These are phyloP conservation scores for Phymatotrichopsis omnivora DNA, from an alignment of 2,329 filamentous ascomycete genomes.

Conservation along the genomic window DNA sequence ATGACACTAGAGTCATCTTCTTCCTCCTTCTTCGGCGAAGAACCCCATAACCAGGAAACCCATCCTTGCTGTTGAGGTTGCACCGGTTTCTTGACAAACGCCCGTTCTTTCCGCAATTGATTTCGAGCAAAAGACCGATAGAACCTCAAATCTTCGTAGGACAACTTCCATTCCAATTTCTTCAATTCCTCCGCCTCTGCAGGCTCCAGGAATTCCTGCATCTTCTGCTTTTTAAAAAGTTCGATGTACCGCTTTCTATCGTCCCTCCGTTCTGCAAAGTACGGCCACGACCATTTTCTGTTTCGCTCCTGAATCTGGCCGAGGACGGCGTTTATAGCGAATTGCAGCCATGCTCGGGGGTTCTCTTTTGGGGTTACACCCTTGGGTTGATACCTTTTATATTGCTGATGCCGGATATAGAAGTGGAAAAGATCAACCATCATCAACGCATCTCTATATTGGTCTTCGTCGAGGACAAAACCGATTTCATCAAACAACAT, in stretches of 20 bases:
- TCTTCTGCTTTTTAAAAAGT: slow-evolving; percentile 87
- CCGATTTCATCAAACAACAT: slow-evolving; percentile 95
- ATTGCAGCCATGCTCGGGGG: slow-evolving; percentile 81
- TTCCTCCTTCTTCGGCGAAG: slow-evolving; percentile 51
- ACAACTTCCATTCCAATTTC: slow-evolving; percentile 72
- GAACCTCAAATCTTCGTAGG: slow-evolving; percentile 92
- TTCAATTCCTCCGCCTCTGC: slow-evolving; percentile 64
- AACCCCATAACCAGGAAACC: slow-evolving; percentile 85
- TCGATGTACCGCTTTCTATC: slow-evolving; percentile 82
- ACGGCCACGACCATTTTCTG: slow-evolving; percentile 88
- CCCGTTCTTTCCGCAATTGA: slow-evolving; percentile 88
- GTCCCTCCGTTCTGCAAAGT: slow-evolving; percentile 84
- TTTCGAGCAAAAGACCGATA: slow-evolving; percentile 93
- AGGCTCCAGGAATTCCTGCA: slow-evolving; percentile 57
- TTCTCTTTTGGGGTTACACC: slow-evolving; percentile 72
- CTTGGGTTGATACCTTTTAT: slow-evolving; percentile 85
- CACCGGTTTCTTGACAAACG: slow-evolving; percentile 60
- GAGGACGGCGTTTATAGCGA: slow-evolving; percentile 79
- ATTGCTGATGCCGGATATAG: slow-evolving; percentile 94
- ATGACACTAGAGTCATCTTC: slow-evolving; percentile 72
- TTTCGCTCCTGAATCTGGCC: slow-evolving; percentile 94
- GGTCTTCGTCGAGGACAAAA: slow-evolving; percentile 91
- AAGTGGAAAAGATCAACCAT: slow-evolving; percentile 98
- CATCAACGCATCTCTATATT: slow-evolving; percentile 96
- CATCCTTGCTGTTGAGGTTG: slow-evolving; percentile 63